Base-by-base conservation (phyloP, 73 alveolate genomes). In the Uronychia setigera region DNA sequence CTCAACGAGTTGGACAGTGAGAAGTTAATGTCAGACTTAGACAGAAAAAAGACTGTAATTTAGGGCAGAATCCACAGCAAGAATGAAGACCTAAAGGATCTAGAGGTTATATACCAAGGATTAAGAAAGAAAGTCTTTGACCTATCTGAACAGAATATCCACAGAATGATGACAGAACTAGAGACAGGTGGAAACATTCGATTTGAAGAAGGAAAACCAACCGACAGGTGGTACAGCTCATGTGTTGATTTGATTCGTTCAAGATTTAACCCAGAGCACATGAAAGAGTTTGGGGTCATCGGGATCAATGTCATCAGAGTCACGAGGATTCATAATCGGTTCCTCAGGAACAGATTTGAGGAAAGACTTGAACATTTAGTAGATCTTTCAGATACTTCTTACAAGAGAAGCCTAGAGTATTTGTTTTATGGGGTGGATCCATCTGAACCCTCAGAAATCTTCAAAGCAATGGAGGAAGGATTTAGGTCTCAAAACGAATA, bases 171-270 rank as follows among this genome's bases (percentile, higher is more conserved):
- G 78, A 85, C 93, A 0, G 99, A 95, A 80, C 87, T 95, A 33
- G 96, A 92, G 76, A 88, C 99, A 26, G 99, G 99, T 1, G 98
- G 99, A 0, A 95, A 95, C 80, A 87, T 94, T 25, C 58, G 87
- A 33, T 80, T 46, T 29, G 87, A 57, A 30, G 93, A 87, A 82
- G 93, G 92, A 0, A 86, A 86, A 46, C 87, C 90, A 0, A 60
- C 82, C 35, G 93, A 87, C 75, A 87, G 82, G 60, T 87, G 90
- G 88, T 87, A 60, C 77, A 25, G 35, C 1, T 35, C 83, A 9
- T 87, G 93, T 46, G 83, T 67, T 1, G 88, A 87, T 29, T 60
- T 87, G 74, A 79, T 83, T 5, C 60, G 83, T 1, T 30, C 81
- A 1, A 29, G 93, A 30, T 87, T 82, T 60, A 80, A 87, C 35